Conservation (phyloP, 495 filamentous ascomycete species). For the Aspergillus ostianus region DNA sequence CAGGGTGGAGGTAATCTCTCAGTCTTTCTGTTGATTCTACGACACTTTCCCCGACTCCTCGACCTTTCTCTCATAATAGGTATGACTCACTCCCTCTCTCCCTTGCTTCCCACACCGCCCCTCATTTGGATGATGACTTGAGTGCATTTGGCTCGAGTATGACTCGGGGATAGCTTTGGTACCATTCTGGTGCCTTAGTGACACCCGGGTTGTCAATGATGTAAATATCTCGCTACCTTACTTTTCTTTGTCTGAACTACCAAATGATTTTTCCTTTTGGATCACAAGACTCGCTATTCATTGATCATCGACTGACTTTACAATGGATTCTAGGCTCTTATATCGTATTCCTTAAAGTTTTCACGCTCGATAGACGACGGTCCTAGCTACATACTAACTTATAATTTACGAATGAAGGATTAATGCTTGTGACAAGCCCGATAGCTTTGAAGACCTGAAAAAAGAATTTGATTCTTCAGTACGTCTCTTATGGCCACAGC, state of each 20-base stretch:
- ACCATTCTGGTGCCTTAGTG: conserved; percentile 53
- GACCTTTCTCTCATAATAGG: conserved; percentile 23
- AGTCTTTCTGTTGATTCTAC: conserved; percentile 12
- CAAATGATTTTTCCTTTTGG: conserved; percentile 6
- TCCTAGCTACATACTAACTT: conserved; percentile 32
- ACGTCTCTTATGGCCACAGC: conserved; percentile 41
- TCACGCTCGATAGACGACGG: background rate
- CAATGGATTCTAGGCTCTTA: conserved; percentile 11
- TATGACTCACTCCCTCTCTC: conserved; percentile 28
- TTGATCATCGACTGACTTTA: conserved; percentile 15
- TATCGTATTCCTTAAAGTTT: conserved; percentile 9
- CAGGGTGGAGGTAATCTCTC: conserved; percentile 86
- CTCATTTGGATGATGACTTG: conserved; percentile 84
- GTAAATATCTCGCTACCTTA: conserved; percentile 98
- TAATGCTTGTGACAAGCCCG: conserved; percentile 88
- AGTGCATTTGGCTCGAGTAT: conserved; percentile 99
- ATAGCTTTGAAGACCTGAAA: conserved; percentile 73
- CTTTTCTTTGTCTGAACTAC: conserved; percentile 74
- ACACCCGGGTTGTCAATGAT: conserved; percentile 71
- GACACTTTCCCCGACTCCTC: conserved; percentile 6
- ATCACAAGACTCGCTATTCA: conserved; percentile 3
- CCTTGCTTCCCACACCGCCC: conserved; percentile 19
- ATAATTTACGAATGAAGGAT: conserved; percentile 56
- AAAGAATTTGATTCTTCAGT: conserved; percentile 75
- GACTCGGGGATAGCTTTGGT: conserved; percentile 40